These are phyloP conservation scores for Lignosus rhinocerotis DNA, from an alignment of 1,284 basidiomycete genomes.

Conservation along the genomic window DNA sequence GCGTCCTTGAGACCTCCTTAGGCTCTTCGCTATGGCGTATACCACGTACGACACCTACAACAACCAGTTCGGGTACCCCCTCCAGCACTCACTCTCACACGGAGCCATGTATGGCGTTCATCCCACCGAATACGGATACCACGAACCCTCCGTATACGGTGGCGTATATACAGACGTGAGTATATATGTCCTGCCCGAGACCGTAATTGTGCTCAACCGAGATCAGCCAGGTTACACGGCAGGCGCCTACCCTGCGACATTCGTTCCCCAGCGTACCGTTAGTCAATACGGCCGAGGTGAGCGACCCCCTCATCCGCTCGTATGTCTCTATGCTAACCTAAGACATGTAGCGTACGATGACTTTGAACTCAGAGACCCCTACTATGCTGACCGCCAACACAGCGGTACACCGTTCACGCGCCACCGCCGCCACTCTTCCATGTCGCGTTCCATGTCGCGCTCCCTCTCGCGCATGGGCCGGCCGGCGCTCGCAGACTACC, in stretches of 20 bases:
- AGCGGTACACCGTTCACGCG: conserved; percentile 36
- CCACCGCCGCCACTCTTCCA: conserved; percentile 51
- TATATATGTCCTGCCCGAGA: background rate
- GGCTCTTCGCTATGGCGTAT: conserved; percentile 34
- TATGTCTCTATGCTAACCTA: background rate
- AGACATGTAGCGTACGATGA: conserved; percentile 49
- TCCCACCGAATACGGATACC: conserved; percentile 24
- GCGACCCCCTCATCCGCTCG: conserved; percentile 33
- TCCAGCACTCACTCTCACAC: conserved; percentile 30
- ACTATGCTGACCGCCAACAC: conserved; percentile 28
- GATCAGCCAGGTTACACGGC: conserved; percentile 25
- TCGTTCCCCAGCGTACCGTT: conserved; percentile 26
- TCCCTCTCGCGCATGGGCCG: conserved; percentile 37
- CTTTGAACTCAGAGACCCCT: conserved; percentile 32
- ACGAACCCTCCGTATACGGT: conserved; percentile 22
- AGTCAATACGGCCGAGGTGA: conserved; percentile 29
- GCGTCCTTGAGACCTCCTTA: background rate
- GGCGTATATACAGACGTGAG: conserved; percentile 32
- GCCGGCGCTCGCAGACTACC: conserved; percentile 41
- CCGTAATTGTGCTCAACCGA: background rate
- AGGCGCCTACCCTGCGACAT: conserved; percentile 25
- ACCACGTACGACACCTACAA: conserved; percentile 37
- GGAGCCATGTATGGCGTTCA: conserved; percentile 28
- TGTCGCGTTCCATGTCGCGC: conserved; percentile 47
- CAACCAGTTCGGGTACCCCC: conserved; percentile 32